These are phyloP conservation scores for Hypomontagnella submonticulosa DNA, from an alignment of 495 filamentous ascomycete genomes.

Conservation along the genomic window DNA sequence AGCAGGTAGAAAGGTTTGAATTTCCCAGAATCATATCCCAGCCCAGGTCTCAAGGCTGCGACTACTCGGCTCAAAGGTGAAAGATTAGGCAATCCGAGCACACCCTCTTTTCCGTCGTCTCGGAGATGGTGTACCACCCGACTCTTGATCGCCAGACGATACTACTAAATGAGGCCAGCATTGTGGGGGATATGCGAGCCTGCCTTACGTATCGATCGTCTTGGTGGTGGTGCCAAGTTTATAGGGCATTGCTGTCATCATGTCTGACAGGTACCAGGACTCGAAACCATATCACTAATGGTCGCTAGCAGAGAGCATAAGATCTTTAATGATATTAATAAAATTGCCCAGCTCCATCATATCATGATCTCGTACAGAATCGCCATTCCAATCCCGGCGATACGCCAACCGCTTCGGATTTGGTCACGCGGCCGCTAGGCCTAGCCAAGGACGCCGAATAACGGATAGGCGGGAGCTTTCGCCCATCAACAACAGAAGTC, in stretches of 20 bases:
- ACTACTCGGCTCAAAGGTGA: slow-evolving; percentile 24
- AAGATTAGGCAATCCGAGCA: slow-evolving; percentile 40
- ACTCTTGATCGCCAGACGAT: slow-evolving; percentile 27
- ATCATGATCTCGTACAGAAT: slow-evolving; percentile 25
- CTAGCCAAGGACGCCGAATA: slow-evolving; percentile 26
- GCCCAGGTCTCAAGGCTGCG: slow-evolving; percentile 13
- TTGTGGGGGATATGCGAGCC: slow-evolving; percentile 43
- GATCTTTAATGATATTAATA: slow-evolving; percentile 25
- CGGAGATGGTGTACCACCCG: slow-evolving; percentile 18
- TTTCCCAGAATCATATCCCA: slow-evolving; percentile 19
- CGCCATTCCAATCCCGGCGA: slow-evolving; percentile 21
- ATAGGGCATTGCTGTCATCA: slow-evolving; percentile 5
- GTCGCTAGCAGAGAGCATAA: slow-evolving; percentile 16
- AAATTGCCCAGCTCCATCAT: slow-evolving; percentile 13
- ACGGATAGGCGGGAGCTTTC: slow-evolving; percentile 42
- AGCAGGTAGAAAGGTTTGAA: slow-evolving; percentile 29
- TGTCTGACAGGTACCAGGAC: slow-evolving; percentile 41
- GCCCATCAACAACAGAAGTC: slow-evolving; percentile 22
- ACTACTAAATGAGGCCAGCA: slow-evolving; percentile 21
- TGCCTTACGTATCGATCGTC: slow-evolving; percentile 27
- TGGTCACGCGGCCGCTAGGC: slow-evolving; percentile 44
- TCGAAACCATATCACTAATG: slow-evolving; percentile 16
- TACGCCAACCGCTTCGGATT: slow-evolving; percentile 34
- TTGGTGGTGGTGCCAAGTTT: slow-evolving; percentile 19
- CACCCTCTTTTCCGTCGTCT: slow-evolving; percentile 35